These are phyloP conservation scores for Aphanomyces astaci DNA, from an alignment of 352 stramenopile species.

Conservation along the genomic window DNA sequence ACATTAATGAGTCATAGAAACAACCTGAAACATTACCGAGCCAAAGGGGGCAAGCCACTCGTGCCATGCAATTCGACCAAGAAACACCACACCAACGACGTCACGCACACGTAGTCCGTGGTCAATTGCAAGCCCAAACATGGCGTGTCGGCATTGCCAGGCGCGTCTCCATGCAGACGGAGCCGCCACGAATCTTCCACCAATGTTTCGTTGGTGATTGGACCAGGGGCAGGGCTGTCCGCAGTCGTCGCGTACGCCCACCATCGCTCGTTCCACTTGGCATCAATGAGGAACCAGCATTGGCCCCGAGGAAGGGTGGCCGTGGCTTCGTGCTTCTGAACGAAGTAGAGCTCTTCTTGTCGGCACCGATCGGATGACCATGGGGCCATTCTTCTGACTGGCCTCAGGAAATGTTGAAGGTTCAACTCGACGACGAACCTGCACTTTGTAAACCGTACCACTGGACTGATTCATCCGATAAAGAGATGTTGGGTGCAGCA, in stretches of 20 bases:
- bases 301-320: slow-evolving; percentile 42
- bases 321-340: slow-evolving; percentile 45
- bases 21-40: slow-evolving; percentile 21
- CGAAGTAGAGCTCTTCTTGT: slow-evolving; percentile 42
- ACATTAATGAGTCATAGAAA: background rate
- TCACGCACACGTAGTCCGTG: slow-evolving; percentile 55
- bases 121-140: slow-evolving; percentile 34
- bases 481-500: background rate
- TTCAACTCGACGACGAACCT: background rate
- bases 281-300: slow-evolving; percentile 57
- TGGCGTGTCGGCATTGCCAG: slow-evolving; percentile 33
- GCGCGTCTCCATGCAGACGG: slow-evolving; percentile 24
- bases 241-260: slow-evolving; percentile 35
- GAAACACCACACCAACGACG: slow-evolving; percentile 61
- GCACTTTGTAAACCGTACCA: slow-evolving; percentile 11
- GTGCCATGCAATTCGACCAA: slow-evolving; percentile 47
- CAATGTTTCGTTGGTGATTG: slow-evolving; percentile 46
- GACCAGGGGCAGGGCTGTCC: slow-evolving; percentile 36
- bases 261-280: slow-evolving; percentile 61
- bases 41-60: slow-evolving; percentile 28
- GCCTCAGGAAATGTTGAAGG: background rate
- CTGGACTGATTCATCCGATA: background rate
- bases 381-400: background rate
- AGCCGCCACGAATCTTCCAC: slow-evolving; percentile 41
- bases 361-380: slow-evolving; percentile 26